Percentiles rank a stretch among this genome's conserved stretches.
phyloP scores from a whole-genome alignment of 371 early-diverging fungal species.

The Mucor mucedo region DNA sequence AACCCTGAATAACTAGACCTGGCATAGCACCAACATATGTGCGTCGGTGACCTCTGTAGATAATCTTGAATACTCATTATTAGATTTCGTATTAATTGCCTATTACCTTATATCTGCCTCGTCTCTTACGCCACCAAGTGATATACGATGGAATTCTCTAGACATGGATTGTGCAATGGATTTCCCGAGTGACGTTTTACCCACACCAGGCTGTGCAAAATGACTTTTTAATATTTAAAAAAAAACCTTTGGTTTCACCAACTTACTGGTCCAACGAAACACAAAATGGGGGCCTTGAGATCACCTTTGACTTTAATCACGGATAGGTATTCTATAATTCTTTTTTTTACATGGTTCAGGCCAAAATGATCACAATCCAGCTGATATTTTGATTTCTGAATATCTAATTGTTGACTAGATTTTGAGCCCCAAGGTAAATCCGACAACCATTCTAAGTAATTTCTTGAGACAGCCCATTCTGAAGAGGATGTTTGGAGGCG shows the following conservation, averaged over 20 bases:
- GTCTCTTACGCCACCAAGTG: constrained; percentile 86
- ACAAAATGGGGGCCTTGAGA: constrained; percentile 80
- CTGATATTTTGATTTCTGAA: constrained; percentile 67
- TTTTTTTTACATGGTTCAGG: constrained; percentile 77
- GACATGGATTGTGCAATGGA: constrained; percentile 79
- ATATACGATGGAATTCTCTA: constrained; percentile 80
- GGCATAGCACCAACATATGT: constrained; percentile 91
- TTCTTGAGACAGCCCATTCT: constrained; percentile 79
- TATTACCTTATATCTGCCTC: constrained; percentile 78
- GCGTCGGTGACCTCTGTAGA: constrained; percentile 79
- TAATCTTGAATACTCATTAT: not conserved
- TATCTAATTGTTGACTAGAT: constrained; percentile 56
- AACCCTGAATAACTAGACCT: constrained; percentile 78
- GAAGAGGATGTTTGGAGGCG: constrained; percentile 76
- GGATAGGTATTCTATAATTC: constrained; percentile 82
- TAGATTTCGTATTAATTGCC: no score
- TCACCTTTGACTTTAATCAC: constrained; percentile 76
- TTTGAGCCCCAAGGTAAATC: constrained; percentile 75
- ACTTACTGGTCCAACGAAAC: constrained; percentile 72
- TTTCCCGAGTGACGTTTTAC: constrained; percentile 83
- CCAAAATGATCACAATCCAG: constrained; percentile 85
- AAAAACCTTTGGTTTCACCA: not conserved
- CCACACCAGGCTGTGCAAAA: constrained; percentile 66
- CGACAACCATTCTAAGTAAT: constrained; percentile 74
- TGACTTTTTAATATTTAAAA: not conserved